Evolutionary conservation across 495 filamentous ascomycete genomes (phyloP).

Genomic region (Penicillium malachiteum): DNA sequence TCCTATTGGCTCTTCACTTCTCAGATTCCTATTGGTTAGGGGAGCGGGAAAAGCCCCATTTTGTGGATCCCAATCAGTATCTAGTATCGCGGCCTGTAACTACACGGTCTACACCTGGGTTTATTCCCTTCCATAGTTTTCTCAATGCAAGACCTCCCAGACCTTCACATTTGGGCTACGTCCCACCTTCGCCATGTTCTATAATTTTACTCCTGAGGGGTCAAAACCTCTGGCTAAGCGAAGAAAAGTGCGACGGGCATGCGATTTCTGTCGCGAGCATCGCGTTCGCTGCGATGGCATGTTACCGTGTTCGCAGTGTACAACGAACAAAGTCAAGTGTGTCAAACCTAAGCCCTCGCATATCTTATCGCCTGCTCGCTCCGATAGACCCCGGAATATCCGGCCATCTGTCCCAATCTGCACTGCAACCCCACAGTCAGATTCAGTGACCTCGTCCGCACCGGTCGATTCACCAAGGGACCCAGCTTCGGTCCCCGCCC

Average conservation of each 20-base stretch:
- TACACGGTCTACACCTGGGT: too few relatives aligned
- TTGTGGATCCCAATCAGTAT: not conserved
- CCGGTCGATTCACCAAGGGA: not conserved
- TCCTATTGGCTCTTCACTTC: not conserved
- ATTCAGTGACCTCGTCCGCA: not conserved
- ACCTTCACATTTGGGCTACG: not conserved
- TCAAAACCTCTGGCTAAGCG: not conserved
- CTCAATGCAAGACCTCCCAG: not conserved
- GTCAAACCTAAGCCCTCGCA: constrained; percentile 9
- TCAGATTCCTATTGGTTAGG: not conserved
- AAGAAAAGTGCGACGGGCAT: constrained; percentile 13
- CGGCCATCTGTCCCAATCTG: not conserved
- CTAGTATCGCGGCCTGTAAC: not conserved
- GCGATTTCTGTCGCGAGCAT: constrained; percentile 29
- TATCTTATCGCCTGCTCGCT: constrained; percentile 1
- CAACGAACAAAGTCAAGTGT: constrained; percentile 19
- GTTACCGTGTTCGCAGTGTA: constrained; percentile 27
- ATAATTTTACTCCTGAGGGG: not conserved
- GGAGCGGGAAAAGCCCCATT: too few relatives aligned
- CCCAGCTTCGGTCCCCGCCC: not conserved
- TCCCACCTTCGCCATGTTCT: not conserved
- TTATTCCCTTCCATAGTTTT: not conserved
- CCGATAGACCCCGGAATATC: not conserved
- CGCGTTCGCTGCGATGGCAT: constrained; percentile 30
- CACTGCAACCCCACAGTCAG: not conserved